phyloP scores from a whole-genome alignment of 208 protist species.

The Crithidia sp. region DNA sequence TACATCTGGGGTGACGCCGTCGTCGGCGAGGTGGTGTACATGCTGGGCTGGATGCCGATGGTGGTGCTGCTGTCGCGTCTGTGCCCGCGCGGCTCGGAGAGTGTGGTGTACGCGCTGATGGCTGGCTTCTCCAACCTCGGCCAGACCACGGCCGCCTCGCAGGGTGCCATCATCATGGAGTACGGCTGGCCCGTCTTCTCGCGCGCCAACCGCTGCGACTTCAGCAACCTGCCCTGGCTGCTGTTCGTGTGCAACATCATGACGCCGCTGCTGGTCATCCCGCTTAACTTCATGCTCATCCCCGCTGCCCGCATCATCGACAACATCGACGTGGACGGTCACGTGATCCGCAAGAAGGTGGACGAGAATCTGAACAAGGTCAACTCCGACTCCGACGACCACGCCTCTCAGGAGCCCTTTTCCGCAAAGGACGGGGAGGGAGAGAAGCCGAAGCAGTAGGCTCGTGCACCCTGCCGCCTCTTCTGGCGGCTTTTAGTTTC shows the following conservation, averaged over 20 bases:
- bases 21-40: conserved; percentile 63
- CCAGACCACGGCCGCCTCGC: conserved; percentile 36
- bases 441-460: conserved; percentile 4
- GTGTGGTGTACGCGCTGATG: conserved; percentile 82
- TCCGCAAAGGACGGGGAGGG: not conserved
- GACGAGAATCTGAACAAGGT: conserved; percentile 15
- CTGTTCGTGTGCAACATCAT: conserved; percentile 62
- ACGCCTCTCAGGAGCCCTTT: not conserved
- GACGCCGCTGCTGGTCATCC: conserved; percentile 57
- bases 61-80: conserved; percentile 82
- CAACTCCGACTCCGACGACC: conserved; percentile 11
- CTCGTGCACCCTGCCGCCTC: not conserved
- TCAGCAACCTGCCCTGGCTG: conserved; percentile 65
- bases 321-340: conserved; percentile 53
- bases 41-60: conserved; percentile 77
- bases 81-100: conserved; percentile 80
- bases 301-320: conserved; percentile 64
- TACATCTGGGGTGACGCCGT: conserved; percentile 76
- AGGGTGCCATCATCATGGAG: conserved; percentile 70
- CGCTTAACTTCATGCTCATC: conserved; percentile 64
- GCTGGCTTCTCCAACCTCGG: conserved; percentile 85
- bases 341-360: conserved; percentile 25
- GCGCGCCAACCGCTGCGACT: conserved; percentile 56
- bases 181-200: conserved; percentile 47
- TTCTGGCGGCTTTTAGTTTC: not conserved